Evolutionary conservation across 805 yeast species (phyloP).

Genomic region (Candida qinlingensis): DNA sequence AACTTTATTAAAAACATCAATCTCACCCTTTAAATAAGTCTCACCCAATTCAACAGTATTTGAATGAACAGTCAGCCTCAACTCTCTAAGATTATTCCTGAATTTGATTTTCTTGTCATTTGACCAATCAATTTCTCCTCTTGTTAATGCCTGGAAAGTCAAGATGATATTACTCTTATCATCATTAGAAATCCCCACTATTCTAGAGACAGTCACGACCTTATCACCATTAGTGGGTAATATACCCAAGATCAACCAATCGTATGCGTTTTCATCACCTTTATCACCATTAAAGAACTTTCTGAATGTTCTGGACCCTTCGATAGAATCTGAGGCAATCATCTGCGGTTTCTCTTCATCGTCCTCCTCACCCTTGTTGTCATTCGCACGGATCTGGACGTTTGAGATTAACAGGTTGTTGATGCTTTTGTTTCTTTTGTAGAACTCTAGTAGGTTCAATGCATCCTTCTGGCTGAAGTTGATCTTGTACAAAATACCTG

Average conservation of each 20-base stretch:
- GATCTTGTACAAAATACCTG: conserved; percentile 61
- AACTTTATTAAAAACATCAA: conserved; percentile 11
- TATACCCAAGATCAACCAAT: conserved; percentile 23
- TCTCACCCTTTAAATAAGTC: conserved; percentile 5
- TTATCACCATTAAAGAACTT: conserved; percentile 18
- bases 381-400: conserved; percentile 1
- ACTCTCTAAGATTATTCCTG: conserved; percentile 11
- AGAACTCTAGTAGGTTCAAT: conserved; percentile 40
- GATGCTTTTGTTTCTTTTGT: conserved; percentile 20
- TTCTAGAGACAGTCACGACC: conserved; percentile 32
- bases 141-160: conserved; percentile 43
- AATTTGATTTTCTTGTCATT: conserved; percentile 1
- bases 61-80: conserved; percentile 11
- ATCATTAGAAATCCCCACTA: conserved; percentile 42
- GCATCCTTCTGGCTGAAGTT: conserved; percentile 44
- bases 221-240: conserved; percentile 27
- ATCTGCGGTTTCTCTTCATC: background rate
- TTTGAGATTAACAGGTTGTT: conserved; percentile 20
- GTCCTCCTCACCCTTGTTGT: background rate
- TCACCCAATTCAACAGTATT: conserved; percentile 16
- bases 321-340: conserved; percentile 12
- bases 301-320: conserved; percentile 17
- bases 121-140: conserved; percentile 31
- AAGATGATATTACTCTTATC: conserved; percentile 33
- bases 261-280: conserved; percentile 19